A percentile compares a stretch with the other conserved stretches of the same genome.
phyloP scores from a whole-genome alignment of 1,284 basidiomycete genomes.

The Marasmius oreades region DNA sequence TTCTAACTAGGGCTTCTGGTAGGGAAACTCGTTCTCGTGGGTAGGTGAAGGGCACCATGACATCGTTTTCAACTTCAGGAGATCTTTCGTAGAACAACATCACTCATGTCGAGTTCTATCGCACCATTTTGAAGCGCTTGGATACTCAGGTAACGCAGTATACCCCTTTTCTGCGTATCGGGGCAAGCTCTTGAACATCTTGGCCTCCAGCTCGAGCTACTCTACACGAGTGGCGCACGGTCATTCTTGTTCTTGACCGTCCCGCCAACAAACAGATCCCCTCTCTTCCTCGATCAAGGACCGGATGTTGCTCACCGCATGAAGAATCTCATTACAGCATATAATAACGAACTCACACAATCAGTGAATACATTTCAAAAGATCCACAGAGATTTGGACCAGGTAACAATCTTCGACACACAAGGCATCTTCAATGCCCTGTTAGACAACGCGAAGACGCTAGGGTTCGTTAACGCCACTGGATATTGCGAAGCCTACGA shows the following conservation, averaged over 20 bases:
- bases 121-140: conserved; percentile 49
- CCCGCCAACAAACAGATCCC: conserved; percentile 58
- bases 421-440: conserved; percentile 55
- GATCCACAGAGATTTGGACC: conserved; percentile 39
- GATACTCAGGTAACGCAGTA: conserved; percentile 44
- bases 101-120: conserved; percentile 48
- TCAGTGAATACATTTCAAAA: conserved; percentile 38
- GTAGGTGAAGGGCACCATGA: conserved; percentile 28
- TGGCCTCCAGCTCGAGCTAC: conserved; percentile 43
- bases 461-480: conserved; percentile 56
- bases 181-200: not conserved
- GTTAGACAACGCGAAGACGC: conserved; percentile 44
- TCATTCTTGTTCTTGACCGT: conserved; percentile 68
- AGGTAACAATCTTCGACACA: conserved; percentile 50
- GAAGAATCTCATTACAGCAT: conserved; percentile 40
- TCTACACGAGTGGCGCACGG: conserved; percentile 53
- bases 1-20: not conserved
- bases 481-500: conserved; percentile 59
- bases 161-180: not conserved
- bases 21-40: conserved; percentile 54
- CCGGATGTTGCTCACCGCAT: conserved; percentile 32
- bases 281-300: conserved; percentile 51
- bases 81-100: conserved; percentile 47
- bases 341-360: conserved; percentile 44
- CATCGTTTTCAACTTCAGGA: not conserved